Evolutionary conservation across 2,329 filamentous ascomycete genomes (phyloP), one percentile per base, ranked within the genome.

Genomic region (Aspergillus eucalypticola): DNA sequence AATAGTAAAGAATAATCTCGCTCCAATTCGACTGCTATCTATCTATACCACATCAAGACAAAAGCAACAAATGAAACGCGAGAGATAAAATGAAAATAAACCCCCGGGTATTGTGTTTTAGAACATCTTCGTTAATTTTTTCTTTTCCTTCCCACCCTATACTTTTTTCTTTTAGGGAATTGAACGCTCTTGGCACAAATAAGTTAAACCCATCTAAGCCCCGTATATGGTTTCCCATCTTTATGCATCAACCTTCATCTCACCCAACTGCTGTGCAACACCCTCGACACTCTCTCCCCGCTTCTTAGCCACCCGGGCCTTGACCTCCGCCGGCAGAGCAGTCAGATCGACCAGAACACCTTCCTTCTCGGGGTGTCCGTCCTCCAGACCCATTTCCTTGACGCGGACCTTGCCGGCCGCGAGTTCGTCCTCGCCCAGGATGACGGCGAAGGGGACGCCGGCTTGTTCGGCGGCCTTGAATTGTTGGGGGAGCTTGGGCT

Each of bases 401-500:
- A 97, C 84, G 78, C 90, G 91, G 67, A 96, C 89, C 75, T 96
- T 89, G 56, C 92, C 92, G 25, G 86, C 83, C 61, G 88, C 88
- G 42, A 96, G 80, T 78, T 98, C 94, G 58, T 96, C 92, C 70
- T 97, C 91, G 48, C 94, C 94, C 1, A 99, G 83, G 68, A 98
- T 95, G 52, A 98, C 84, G 7, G 89, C 91, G 71, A 96, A 90
- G 1, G 94, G 94, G 19, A 96, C 87, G 46, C 89, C 90, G 59
- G 86, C 88, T 53, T 81, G 79, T 74, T 97, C 93, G 10, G 93
- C 93, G 19, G 89, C 88, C 79, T 96, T 96, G 84, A 98, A 98
- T 75, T 98, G 94, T 62, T 88, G 85, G 11, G 87, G 89, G 32
- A 96, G 83, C 77, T 93, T 96, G 15, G 94, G 92, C 82, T 96